Evolutionary conservation across 805 yeast genomes (phyloP).

Genomic region (Geotrichum ghanense): DNA sequence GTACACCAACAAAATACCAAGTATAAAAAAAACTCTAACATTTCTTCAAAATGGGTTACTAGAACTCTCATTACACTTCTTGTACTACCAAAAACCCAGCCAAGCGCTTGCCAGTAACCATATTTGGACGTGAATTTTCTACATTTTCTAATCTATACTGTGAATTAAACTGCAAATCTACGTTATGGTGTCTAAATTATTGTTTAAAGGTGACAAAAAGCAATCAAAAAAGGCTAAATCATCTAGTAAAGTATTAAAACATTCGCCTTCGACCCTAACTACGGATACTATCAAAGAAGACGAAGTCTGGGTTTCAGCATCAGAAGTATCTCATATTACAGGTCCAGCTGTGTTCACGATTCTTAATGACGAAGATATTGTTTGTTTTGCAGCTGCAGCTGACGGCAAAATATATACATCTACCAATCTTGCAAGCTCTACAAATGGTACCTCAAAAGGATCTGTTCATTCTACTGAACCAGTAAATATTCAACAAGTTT

Average conservation of each 20-base stretch:
- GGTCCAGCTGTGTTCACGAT: constrained; percentile 28
- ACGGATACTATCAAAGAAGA: too few relatives aligned
- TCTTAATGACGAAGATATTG: constrained; percentile 6
- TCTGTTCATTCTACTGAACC: constrained; percentile 23
- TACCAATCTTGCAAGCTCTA: constrained; percentile 12
- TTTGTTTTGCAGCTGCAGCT: constrained; percentile 15
- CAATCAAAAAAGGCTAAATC: constrained; percentile 11
- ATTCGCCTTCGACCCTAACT: too few relatives aligned
- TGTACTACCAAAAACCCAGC: too few relatives aligned
- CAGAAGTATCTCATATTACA: constrained; percentile 17
- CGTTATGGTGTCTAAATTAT: constrained; percentile 28
- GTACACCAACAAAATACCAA: too few relatives aligned
- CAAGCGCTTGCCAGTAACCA: too few relatives aligned
- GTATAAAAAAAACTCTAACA: too few relatives aligned
- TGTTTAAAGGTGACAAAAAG: constrained; percentile 29
- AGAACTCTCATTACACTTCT: too few relatives aligned
- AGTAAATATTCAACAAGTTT: constrained; percentile 24
- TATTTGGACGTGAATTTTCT: too few relatives aligned
- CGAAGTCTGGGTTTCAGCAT: constrained; percentile 23
- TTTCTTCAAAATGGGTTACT: too few relatives aligned
- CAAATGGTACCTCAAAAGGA: neutral
- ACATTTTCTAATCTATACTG: too few relatives aligned
- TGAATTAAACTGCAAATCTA: too few relatives aligned
- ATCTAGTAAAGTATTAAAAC: too few relatives aligned
- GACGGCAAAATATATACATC: constrained; percentile 17